These are phyloP conservation scores for Protomyces arabidopsidicola DNA, from an alignment of 1,139 yeast species.

Conservation along the genomic window DNA sequence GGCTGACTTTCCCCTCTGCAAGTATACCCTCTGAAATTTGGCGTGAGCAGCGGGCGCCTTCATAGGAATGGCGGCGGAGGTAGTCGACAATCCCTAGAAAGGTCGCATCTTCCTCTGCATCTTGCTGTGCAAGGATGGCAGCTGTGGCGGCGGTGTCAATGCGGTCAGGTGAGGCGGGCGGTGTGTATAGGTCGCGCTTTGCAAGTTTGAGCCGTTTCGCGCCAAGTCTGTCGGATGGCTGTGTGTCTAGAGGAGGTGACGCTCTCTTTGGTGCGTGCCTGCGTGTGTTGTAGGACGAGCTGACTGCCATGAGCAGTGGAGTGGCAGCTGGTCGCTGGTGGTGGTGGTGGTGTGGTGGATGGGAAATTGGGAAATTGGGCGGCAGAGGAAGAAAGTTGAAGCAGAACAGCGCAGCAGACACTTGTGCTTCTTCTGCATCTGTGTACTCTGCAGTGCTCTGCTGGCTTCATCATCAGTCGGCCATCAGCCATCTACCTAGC, in stretches of 20 bases:
- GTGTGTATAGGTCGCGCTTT: slow-evolving; percentile 11
- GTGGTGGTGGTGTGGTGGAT: background rate
- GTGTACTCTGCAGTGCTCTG: too few species aligned
- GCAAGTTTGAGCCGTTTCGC: slow-evolving; percentile 9
- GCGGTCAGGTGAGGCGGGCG: slow-evolving; percentile 25
- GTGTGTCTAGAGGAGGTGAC: background rate
- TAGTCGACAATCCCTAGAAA: slow-evolving; percentile 15
- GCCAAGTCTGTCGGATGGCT: background rate
- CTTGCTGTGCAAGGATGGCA: background rate
- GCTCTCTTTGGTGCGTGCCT: slow-evolving; percentile 10
- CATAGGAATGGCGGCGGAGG: slow-evolving; percentile 9
- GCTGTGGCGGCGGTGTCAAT: background rate
- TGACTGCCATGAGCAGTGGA: slow-evolving; percentile 8
- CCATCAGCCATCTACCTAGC: too few species aligned
- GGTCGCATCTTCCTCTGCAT: slow-evolving; percentile 18
- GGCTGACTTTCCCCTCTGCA: slow-evolving; percentile 13
- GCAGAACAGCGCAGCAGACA: too few species aligned
- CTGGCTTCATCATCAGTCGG: too few species aligned
- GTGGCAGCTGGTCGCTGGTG: background rate
- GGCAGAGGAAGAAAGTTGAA: background rate
- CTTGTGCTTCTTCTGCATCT: too few species aligned
- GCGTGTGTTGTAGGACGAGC: slow-evolving; percentile 21
- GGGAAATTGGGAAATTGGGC: background rate
- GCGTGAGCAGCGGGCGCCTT: slow-evolving; percentile 16
- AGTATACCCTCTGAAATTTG: slow-evolving; percentile 19